phyloP scores from a whole-genome alignment of 306 rosid species.

The Albizia julibrissin region DNA sequence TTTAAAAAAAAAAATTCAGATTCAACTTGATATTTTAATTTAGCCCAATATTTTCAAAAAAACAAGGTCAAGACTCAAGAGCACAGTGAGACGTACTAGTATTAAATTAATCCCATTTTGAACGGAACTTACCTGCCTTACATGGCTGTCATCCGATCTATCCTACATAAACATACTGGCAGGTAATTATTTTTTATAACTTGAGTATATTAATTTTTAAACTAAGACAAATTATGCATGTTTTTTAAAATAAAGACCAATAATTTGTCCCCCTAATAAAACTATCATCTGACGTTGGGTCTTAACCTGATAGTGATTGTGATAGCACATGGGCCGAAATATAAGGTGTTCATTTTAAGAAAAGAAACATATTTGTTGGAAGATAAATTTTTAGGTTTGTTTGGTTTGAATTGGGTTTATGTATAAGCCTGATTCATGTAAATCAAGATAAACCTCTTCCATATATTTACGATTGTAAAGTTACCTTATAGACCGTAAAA shows the following conservation, averaged over 20 bases:
- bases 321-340: not conserved
- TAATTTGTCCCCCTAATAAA: not conserved
- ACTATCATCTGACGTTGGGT: not conserved
- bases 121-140: conserved; percentile 18
- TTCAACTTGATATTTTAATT: not conserved
- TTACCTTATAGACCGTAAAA: too few relatives aligned
- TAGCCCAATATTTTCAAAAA: not conserved
- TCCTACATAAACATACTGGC: not conserved
- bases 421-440: too few relatives aligned
- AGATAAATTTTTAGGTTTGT: too few relatives aligned
- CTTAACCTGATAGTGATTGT: not conserved
- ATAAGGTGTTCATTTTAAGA: not conserved
- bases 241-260: not conserved
- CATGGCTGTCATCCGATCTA: conserved; percentile 31
- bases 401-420: too few relatives aligned
- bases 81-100: not conserved
- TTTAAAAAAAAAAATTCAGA: not conserved
- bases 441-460: too few relatives aligned
- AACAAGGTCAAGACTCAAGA: not conserved
- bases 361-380: too few relatives aligned
- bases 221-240: not conserved
- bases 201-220: not conserved
- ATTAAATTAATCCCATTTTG: conserved; percentile 22
- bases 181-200: not conserved
- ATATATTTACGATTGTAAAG: too few relatives aligned